Evolutionary conservation across 2,329 filamentous ascomycete species (phyloP), one percentile per base, ranked within the genome.

Genomic region (Epichloe gansuensis): DNA sequence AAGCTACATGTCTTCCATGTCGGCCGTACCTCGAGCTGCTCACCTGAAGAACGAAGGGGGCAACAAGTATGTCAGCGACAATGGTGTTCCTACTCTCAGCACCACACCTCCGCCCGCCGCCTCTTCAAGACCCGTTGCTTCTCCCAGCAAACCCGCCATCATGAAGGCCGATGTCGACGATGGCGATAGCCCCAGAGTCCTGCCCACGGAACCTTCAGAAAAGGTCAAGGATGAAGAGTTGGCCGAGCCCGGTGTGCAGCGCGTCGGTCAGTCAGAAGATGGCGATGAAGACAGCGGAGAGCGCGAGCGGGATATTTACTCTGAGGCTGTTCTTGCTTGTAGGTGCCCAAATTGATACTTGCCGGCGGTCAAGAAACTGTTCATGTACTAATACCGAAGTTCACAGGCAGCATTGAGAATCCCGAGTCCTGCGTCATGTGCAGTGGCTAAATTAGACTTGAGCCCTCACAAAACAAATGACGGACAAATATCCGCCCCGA

Each of bases 391-490:
- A 31, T 13, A 50, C 60, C 61, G 9, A 15, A 31, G 40, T 47
- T 50, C 43, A 61, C 54, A 86, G 82, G 82, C 76, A 96, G 90
- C 72, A 97, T 98, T 68, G 90, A 97, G 66, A 96, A 97, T 75
- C 89, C 85, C 60, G 93, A 98, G 68, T 78, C 85, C 47, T 98
- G 93, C 68, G 68, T 95, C 58, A 97, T 98, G 93, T 98, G 93
- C 82, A 94, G 88, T 71, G 91, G 90, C 74, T 97, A 79, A 69
- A 62, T 21, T 45, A 31, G 4, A n/a, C 21, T 34, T 15, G 25
- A 11, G 50, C 42, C 50, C 40, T 51, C 50, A 50, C 45, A 27
- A 27, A 39, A 52, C 48, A 49, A 52, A 27, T 17, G 46, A 12
- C 13, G 46, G 21, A 21, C 7, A 27, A 4, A 8, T 13, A 9